Conservation (phyloP, 371 early-diverging fungal genomes). For the Chytridium lagenaria region DNA sequence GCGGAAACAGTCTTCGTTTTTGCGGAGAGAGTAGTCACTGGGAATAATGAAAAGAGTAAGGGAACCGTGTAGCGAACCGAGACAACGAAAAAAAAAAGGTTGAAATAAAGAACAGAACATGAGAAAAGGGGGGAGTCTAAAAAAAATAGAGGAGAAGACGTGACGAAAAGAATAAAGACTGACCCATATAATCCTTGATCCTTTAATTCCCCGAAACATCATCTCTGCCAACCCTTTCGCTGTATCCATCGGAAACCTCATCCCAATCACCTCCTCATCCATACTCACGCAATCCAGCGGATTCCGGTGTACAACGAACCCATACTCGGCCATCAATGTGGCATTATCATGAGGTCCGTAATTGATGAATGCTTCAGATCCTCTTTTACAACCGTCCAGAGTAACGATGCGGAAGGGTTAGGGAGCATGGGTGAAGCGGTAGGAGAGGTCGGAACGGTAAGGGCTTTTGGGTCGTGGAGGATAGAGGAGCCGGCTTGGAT, state of each 20-base stretch:
- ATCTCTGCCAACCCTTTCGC: constrained; percentile 11
- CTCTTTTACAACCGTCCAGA: constrained; percentile 24
- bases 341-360: constrained; percentile 62
- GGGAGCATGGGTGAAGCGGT: not conserved
- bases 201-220: constrained; percentile 16
- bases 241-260: constrained; percentile 2
- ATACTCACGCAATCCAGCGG: constrained; percentile 28
- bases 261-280: constrained; percentile 28
- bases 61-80: too few species aligned
- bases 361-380: constrained; percentile 55
- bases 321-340: constrained; percentile 58
- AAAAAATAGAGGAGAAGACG: not conserved
- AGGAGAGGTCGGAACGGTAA: not conserved
- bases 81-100: too few species aligned
- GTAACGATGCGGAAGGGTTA: constrained; percentile 47
- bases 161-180: not conserved
- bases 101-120: too few species aligned
- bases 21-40: constrained; percentile 27
- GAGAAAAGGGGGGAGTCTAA: too few species aligned
- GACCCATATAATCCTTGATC: constrained; percentile 26
- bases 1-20: constrained; percentile 28
- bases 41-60: not conserved
- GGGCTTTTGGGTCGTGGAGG: not conserved
- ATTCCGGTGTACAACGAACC: constrained; percentile 49
- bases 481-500: constrained; percentile 30